These are phyloP conservation scores for Beverwykella pulmonaria DNA, from an alignment of 495 filamentous ascomycete species.

Conservation along the genomic window DNA sequence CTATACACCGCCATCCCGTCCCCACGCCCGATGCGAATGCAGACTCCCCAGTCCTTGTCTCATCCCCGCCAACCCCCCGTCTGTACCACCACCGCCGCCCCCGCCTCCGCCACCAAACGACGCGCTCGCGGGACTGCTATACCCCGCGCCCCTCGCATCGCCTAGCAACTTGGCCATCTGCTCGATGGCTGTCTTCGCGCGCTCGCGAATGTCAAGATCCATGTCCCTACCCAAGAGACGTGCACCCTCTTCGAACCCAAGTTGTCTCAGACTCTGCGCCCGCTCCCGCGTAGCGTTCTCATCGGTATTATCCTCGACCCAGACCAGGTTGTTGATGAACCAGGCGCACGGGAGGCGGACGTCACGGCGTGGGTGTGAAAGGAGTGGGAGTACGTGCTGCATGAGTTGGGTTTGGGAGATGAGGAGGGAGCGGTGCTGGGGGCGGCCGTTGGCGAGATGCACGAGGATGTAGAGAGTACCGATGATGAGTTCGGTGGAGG, in stretches of 20 bases:
- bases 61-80: neutral
- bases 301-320: constrained; percentile 73
- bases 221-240: constrained; percentile 66
- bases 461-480: constrained; percentile 76
- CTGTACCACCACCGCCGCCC: constrained; percentile 7
- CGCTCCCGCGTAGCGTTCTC: constrained; percentile 61
- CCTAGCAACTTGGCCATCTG: constrained; percentile 56
- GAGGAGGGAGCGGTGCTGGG: constrained; percentile 76
- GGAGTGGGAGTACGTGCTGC: constrained; percentile 56
- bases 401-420: constrained; percentile 64
- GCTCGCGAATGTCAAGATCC: constrained; percentile 81
- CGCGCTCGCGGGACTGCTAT: neutral
- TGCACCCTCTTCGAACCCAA: constrained; percentile 72
- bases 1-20: constrained; percentile 4
- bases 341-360: constrained; percentile 77
- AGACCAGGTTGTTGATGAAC: constrained; percentile 81
- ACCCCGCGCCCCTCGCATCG: constrained; percentile 8
- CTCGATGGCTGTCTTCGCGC: constrained; percentile 75
- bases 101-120: neutral
- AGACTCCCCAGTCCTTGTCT: constrained; percentile 11
- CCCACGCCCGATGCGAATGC: constrained; percentile 25
- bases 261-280: constrained; percentile 64
- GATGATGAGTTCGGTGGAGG: constrained; percentile 65
- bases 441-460: constrained; percentile 79
- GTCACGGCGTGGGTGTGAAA: constrained; percentile 67